Base-by-base conservation (phyloP, 805 yeast genomes). In the Candida cerambycidarum region DNA sequence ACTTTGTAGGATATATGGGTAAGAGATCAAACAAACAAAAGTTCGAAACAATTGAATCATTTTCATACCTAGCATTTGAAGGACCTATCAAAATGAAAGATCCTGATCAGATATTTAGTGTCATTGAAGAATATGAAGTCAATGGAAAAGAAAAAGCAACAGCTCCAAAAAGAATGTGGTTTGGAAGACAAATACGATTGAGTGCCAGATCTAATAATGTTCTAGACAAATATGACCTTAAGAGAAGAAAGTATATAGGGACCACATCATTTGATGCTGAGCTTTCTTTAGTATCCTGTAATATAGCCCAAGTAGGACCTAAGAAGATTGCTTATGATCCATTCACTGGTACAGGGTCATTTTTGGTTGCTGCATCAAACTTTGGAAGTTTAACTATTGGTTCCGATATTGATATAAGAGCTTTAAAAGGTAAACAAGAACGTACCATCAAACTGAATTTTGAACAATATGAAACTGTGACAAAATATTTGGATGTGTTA, bases 221-320 rank as follows among this genome's bases (percentile, higher is more conserved):
- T 1, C 71, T 89, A 47, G 98, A 92, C 49, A 76, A 72, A 42
- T 87, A 84, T 55, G 96, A 89, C 56, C 71, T 93, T 48, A 85
- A 83, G 58, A 80, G 82, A 53, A 75, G 99, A 56, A 83, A 82
- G 41, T 89, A 85, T 56, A 90, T 88, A 43, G 99, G 99, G 2
- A 93, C 99, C 5, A 93, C 99, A 0, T 88, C 97, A 13, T 93
- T 93, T 63, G 99, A 93, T 53, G 95, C 97, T 1, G 98, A 93
- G 58, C 67, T 93, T 46, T 81, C 97, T 0, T 65, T 93, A 36
- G 84, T 90, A 12, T 84, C 95, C 23, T 86, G 96, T 55, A 93
- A 92, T 56, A 74, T 93, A 39, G 96, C 86, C 0, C 89, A 85
- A 48, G 88, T 84, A 11, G 71, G 61, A 28, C 70, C 75, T 0